Evolutionary conservation across 139 green algal genomes (phyloP), one percentile per base, ranked within the genome.

Genomic region (Closterium sp.): DNA sequence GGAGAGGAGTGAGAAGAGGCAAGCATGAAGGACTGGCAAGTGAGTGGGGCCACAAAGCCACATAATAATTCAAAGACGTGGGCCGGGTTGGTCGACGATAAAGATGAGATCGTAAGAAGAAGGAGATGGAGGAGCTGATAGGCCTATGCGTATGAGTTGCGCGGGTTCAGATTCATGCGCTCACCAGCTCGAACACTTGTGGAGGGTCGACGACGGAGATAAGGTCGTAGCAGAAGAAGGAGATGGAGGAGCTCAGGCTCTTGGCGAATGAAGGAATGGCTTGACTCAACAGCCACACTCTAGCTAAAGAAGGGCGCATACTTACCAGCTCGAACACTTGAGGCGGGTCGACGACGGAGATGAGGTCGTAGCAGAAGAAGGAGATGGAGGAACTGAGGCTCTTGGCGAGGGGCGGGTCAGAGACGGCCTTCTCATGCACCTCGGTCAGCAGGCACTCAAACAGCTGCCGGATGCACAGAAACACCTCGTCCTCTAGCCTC

Each of bases 331-430:
- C 90, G 24, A 92, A 95, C 1, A 92, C 34, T 87, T 95, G 93
- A 3, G 31, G 86, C 27, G 93, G 91, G 11, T 94, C 90, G 3
- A 95, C 50, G 0, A 94, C 70, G 22, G 86, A 90, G n/a, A 95
- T 32, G 24, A 95, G 86, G 31, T 95, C 93, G 38, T 93, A 87
- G 86, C 93, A 95, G 88, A 95, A 95, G 86, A 94, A 95, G 31
- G 93, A 92, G 19, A 95, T 31, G 50, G 29, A 89, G 86, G 31
- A 22, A 86, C 94, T 95, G 50, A 95, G 86, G 27, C 86, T 86
- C 86, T 70, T 92, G n/a, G 93, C 86, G 9, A 94, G 38, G 31
- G 90, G 22, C 6, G 62, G 86, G 28, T 88, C 91, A 0, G 38
- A 94, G 11, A 30, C 92, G 0, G 85, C 90, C 29, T 84, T 89